Base-by-base conservation (phyloP, 495 filamentous ascomycete genomes). In the Neurospora sublineolata region DNA sequence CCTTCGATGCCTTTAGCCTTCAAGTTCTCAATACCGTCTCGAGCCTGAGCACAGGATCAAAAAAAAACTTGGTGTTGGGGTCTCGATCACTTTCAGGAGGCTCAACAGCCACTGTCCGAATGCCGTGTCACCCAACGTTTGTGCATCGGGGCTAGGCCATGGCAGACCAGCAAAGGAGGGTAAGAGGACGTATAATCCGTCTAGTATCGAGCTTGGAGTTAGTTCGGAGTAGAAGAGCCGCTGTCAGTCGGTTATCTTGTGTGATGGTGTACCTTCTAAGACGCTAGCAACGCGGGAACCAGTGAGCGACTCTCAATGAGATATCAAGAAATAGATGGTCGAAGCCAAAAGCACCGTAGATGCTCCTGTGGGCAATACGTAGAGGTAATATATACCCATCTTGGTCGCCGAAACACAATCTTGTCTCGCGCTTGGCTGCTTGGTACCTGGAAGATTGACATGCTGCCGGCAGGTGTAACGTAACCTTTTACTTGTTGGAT, bases 1-100 rank as follows among this genome's bases (percentile, higher is more conserved):
- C 92, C 93, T 42, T 94, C 92, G 74, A 92, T 92, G 2, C 86
- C 90, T 74, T 87, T 88, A 52, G 90, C 91, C 4, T 89, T 83
- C 78, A 94, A 91, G 75, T 94, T 93, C 77, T 94, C 93, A 80
- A 94, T 46, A 20, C n/a, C 18, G 42, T 46, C n/a, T 46, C 42
- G 3, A 23, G n/a, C 42, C n/a, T 20, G n/a, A 46, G 42, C 10
- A 4, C 42, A 46, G 9, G 9, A 46, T 46, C 4, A 46, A 2
- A 20, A 44, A 20, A 46, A 46, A 20, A 11, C 42, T 3, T 20
- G 82, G 81, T 30, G 78, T 77, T 9, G 82, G 79, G 33, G 83
- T 83, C 67, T 81, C 82, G 40, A 83, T 75, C 23, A 80, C 78
- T 41, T 73, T 70, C 18, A 81, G 71, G 30, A 42, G 70, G 68